Conservation (phyloP, 2,329 filamentous ascomycete species). For the Penicillium crustosum region DNA sequence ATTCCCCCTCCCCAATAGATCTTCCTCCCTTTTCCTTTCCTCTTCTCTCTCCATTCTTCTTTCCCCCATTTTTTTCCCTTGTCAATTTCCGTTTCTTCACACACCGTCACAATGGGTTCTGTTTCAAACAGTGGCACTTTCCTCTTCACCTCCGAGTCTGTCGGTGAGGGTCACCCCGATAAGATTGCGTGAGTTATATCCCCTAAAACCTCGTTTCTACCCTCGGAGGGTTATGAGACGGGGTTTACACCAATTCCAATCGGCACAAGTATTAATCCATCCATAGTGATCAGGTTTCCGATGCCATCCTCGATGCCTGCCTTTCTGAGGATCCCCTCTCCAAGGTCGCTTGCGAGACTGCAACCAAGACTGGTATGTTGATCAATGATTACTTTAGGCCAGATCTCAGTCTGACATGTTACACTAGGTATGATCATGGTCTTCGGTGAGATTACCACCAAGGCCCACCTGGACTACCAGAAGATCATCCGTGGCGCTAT, state of each 20-base stretch:
- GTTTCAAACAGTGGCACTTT: conserved; percentile 64
- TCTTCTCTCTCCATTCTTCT: conserved; percentile 17
- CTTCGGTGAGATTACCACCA: conserved; percentile 98
- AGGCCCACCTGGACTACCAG: conserved; percentile 94
- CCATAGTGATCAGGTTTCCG: conserved; percentile 84
- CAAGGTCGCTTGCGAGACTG: conserved; percentile 98
- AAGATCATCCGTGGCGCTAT: conserved; percentile 91
- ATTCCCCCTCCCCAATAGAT: conserved; percentile 21
- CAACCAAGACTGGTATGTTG: conserved; percentile 88
- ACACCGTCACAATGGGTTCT: conserved; percentile 59
- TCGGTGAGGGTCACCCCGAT: conserved; percentile 88
- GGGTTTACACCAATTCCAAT: background rate
- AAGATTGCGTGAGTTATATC: conserved; percentile 72
- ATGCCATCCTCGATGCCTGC: conserved; percentile 98
- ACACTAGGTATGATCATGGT: conserved; percentile 84
- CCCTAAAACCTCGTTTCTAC: conserved; percentile 1
- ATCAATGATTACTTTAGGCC: conserved; percentile 8
- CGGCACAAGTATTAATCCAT: conserved; percentile 18
- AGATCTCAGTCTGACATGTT: conserved; percentile 17
- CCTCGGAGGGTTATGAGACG: background rate
- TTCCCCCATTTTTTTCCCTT: conserved; percentile 18
- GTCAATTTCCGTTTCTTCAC: conserved; percentile 20
- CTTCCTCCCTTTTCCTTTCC: conserved; percentile 33
- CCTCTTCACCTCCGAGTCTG: conserved; percentile 87
- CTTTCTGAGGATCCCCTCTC: conserved; percentile 90